Evolutionary conservation across 176 grass and related monocot species (phyloP).

Genomic region (Hordeum marinum): DNA sequence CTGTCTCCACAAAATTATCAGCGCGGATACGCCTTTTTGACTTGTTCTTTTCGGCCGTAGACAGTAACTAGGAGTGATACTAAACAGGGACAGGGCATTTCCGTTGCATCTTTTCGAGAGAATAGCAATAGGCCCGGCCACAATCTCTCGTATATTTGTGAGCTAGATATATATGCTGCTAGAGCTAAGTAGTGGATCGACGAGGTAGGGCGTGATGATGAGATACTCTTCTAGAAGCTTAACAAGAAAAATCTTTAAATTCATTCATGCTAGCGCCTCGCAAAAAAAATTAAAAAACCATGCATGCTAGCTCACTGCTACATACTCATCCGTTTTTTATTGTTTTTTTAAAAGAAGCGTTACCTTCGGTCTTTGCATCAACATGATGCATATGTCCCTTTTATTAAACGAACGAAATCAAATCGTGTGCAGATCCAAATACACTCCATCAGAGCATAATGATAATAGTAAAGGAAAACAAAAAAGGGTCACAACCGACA

Average conservation of each 20-base stretch:
- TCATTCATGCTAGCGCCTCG: neutral
- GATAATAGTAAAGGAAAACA: no score
- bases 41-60: neutral
- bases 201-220: neutral
- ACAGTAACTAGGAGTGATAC: neutral
- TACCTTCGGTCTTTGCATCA: no score
- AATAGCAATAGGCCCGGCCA: neutral
- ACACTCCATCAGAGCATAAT: no score
- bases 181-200: slow-evolving; percentile 14
- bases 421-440: no score
- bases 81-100: no score
- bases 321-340: no score
- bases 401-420: no score
- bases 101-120: neutral
- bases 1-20: slow-evolving; percentile 32
- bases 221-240: slow-evolving; percentile 17
- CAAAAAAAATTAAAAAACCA: no score
- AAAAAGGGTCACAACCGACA: no score
- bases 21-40: neutral
- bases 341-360: no score
- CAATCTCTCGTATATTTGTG: neutral
- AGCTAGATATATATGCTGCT: neutral
- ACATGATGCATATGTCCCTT: no score
- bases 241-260: neutral
- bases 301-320: no score